These are phyloP conservation scores for Phylloporus gajari DNA, from an alignment of 1,284 basidiomycete genomes.

Conservation along the genomic window DNA sequence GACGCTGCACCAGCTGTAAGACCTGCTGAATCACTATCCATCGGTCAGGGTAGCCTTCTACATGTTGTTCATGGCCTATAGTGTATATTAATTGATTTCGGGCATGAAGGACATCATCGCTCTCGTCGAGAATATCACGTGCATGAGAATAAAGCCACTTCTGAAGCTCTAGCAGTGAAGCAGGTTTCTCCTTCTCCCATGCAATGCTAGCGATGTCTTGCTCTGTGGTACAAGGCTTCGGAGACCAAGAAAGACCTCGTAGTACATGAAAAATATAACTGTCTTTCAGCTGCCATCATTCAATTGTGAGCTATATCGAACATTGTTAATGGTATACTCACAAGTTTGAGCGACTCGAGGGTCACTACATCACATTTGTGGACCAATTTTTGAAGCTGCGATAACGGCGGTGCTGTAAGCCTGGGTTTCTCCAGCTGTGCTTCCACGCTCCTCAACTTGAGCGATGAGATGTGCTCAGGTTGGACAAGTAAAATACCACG, in stretches of 20 bases:
- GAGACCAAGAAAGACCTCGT: too few species aligned
- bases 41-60: constrained; percentile 57
- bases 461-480: constrained; percentile 1
- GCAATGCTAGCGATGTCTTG: too few species aligned
- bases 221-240: too few species aligned
- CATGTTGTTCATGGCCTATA: constrained; percentile 47
- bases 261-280: too few species aligned
- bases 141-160: constrained; percentile 28
- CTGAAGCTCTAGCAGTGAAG: background rate
- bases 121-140: constrained; percentile 61
- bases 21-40: constrained; percentile 57
- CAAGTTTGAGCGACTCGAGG: too few species aligned
- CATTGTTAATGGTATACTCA: too few species aligned
- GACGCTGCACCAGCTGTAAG: constrained; percentile 36
- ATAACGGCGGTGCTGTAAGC: background rate
- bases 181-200: too few species aligned
- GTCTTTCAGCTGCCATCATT: too few species aligned
- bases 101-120: constrained; percentile 59
- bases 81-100: constrained; percentile 61
- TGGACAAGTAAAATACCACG: constrained; percentile 1
- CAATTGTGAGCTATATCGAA: too few species aligned
- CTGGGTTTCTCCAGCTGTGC: background rate
- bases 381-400: too few species aligned
- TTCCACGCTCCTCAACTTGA: constrained; percentile 5
- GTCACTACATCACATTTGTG: too few species aligned